A percentile compares a stretch with the other conserved stretches of the same genome.
Evolutionary conservation across 2,329 filamentous ascomycete species (phyloP).

Genomic region (Fusarium siculi): DNA sequence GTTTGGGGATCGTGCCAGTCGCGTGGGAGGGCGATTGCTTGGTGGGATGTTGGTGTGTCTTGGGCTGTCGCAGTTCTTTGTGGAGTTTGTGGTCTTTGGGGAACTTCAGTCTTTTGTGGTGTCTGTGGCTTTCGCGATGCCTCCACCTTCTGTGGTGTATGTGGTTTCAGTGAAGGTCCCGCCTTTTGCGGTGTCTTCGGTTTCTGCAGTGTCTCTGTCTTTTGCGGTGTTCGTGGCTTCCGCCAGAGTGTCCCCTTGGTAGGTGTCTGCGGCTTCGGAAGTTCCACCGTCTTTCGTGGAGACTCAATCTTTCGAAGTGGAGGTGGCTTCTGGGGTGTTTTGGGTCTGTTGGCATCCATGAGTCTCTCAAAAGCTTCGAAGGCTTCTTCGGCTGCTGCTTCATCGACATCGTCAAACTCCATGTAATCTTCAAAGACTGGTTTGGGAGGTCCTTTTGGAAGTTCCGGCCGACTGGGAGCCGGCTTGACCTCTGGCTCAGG

Average conservation of each 20-base stretch:
- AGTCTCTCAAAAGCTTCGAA: conserved; percentile 54
- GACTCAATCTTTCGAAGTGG: not conserved
- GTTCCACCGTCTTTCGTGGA: not conserved
- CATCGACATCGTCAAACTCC: conserved; percentile 25
- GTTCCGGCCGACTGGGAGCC: not conserved
- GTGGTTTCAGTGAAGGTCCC: not conserved
- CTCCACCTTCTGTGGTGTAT: not conserved
- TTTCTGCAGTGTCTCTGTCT: not conserved
- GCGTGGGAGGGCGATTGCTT: conserved; percentile 53
- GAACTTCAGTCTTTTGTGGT: not conserved
- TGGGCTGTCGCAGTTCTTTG: conserved; percentile 9
- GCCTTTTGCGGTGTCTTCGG: not conserved
- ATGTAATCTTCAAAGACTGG: not conserved
- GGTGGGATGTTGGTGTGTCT: conserved; percentile 6
- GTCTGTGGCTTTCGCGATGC: not conserved
- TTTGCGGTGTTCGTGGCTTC: not conserved
- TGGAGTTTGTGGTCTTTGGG: not conserved
- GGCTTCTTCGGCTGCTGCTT: conserved; percentile 48
- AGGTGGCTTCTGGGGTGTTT: not conserved
- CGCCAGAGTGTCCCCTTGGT: not conserved
- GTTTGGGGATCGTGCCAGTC: conserved; percentile 54
- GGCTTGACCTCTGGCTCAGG: conserved; percentile 7
- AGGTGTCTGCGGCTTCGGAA: not conserved
- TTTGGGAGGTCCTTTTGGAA: not conserved
- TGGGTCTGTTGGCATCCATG: conserved; percentile 34